phyloP scores from a whole-genome alignment of 768 basidiomycete genomes.

The Saitozyma sp. region DNA sequence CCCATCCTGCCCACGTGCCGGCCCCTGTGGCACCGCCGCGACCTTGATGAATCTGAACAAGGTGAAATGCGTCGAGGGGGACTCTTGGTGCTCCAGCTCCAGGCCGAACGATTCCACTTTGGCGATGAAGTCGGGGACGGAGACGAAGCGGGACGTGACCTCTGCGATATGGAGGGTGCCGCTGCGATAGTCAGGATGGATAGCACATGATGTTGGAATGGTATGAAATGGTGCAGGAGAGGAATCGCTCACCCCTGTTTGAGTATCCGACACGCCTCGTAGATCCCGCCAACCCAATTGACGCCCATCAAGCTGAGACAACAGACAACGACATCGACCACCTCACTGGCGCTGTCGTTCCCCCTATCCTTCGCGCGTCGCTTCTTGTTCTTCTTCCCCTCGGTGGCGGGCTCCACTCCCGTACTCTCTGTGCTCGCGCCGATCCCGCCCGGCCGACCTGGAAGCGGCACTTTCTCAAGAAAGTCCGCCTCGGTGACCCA shows the following conservation, averaged over 20 bases:
- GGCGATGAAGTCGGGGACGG: conserved; percentile 44
- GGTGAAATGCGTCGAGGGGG: conserved; percentile 53
- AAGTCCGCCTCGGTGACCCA: conserved; percentile 91
- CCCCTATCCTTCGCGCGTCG: conserved; percentile 49
- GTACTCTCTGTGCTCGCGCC: neutral
- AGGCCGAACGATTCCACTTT: conserved; percentile 51
- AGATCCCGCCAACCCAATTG: conserved; percentile 89
- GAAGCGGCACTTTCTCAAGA: conserved; percentile 74
- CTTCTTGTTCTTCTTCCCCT: conserved; percentile 53
- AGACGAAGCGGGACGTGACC: conserved; percentile 51
- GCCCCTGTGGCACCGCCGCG: conserved; percentile 37
- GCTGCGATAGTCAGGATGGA: conserved; percentile 17
- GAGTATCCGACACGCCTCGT: conserved; percentile 85
- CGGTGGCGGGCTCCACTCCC: neutral
- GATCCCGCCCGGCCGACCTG: conserved; percentile 59
- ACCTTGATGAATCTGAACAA: conserved; percentile 49
- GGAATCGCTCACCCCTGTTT: conserved; percentile 77
- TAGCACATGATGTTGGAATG: no score
- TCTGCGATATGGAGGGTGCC: conserved; percentile 52
- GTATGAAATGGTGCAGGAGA: no score
- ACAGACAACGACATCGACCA: conserved; percentile 90
- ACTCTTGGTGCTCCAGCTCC: conserved; percentile 41
- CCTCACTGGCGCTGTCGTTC: conserved; percentile 63
- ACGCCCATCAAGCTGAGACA: conserved; percentile 95
- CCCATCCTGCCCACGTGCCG: conserved; percentile 35